Percentiles rank a stretch among this genome's conserved stretches.
These are phyloP conservation scores for Solanum pennellii DNA, from an alignment of 257 asterid genomes.

Conservation along the genomic window DNA sequence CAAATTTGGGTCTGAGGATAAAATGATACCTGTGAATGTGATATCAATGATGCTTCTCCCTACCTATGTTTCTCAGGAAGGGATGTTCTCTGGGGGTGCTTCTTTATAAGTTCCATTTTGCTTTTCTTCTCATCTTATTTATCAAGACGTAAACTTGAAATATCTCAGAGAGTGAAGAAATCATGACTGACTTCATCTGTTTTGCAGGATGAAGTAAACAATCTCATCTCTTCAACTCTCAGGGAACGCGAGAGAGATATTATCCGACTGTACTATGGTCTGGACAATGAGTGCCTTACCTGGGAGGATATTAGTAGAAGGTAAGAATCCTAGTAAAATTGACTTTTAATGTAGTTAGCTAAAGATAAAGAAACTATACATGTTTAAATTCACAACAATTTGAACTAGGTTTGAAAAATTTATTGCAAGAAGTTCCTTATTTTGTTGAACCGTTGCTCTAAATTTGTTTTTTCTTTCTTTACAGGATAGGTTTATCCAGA, in stretches of 20 bases:
- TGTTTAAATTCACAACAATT: background rate
- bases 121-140: background rate
- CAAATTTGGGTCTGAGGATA: background rate
- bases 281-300: slow-evolving; percentile 77
- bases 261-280: slow-evolving; percentile 75
- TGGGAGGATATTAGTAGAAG: slow-evolving; percentile 98
- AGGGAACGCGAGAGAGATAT: slow-evolving; percentile 78
- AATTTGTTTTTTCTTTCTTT: background rate
- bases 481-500: slow-evolving; percentile 93
- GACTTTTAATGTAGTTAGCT: background rate
- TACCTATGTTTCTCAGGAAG: background rate
- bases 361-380: background rate
- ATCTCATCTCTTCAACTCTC: slow-evolving; percentile 47
- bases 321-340: slow-evolving; percentile 13
- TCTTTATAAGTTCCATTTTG: background rate
- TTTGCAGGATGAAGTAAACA: slow-evolving; percentile 77
- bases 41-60: background rate
- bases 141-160: background rate
- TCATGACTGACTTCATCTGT: background rate
- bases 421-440: background rate
- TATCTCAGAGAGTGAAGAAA: background rate
- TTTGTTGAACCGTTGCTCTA: background rate
- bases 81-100: background rate
- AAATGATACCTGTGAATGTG: background rate
- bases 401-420: background rate